A percentile compares a stretch with the other conserved stretches of the same genome.
Evolutionary conservation across 495 filamentous ascomycete species (phyloP).

Genomic region (Cercophora scortea): DNA sequence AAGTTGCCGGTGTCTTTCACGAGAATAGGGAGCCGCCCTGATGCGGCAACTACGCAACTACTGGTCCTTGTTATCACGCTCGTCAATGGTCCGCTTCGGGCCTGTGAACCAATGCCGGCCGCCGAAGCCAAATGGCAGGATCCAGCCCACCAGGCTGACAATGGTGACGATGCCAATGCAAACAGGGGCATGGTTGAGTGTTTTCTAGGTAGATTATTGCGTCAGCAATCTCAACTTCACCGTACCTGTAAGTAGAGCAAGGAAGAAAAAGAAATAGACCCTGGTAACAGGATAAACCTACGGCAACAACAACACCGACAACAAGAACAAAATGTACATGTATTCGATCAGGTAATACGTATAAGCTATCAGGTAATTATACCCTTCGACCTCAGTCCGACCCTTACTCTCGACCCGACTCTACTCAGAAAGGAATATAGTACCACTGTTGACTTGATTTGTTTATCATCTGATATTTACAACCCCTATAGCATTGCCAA

Average conservation of each 20-base stretch:
- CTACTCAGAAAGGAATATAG: too few relatives aligned
- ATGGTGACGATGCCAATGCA: slow-evolving; percentile 20
- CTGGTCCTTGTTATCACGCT: not conserved
- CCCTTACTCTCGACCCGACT: too few relatives aligned
- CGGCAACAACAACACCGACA: slow-evolving; percentile 17
- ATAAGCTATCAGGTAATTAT: too few relatives aligned
- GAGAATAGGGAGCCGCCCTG: too few relatives aligned
- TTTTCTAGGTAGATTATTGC: slow-evolving; percentile 1
- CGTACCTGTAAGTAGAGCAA: not conserved
- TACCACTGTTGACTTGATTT: too few relatives aligned
- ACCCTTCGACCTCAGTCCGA: too few relatives aligned
- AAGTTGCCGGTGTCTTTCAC: too few relatives aligned
- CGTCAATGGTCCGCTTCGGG: slow-evolving; percentile 18
- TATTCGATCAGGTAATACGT: too few relatives aligned
- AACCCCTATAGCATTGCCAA: too few relatives aligned
- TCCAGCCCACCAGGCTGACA: slow-evolving; percentile 13
- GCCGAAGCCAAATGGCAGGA: slow-evolving; percentile 13
- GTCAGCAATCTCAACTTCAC: not conserved
- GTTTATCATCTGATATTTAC: too few relatives aligned
- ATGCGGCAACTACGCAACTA: too few relatives aligned
- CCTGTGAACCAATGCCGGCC: slow-evolving; percentile 19
- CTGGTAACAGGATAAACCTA: slow-evolving; percentile 19
- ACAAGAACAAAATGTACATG: slow-evolving; percentile 19
- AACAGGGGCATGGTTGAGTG: slow-evolving; percentile 22
- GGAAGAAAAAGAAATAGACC: not conserved